A percentile compares a stretch with the other conserved stretches of the same genome.
Evolutionary conservation across 768 basidiomycete species (phyloP).

Genomic region (Chalciporus chontae): DNA sequence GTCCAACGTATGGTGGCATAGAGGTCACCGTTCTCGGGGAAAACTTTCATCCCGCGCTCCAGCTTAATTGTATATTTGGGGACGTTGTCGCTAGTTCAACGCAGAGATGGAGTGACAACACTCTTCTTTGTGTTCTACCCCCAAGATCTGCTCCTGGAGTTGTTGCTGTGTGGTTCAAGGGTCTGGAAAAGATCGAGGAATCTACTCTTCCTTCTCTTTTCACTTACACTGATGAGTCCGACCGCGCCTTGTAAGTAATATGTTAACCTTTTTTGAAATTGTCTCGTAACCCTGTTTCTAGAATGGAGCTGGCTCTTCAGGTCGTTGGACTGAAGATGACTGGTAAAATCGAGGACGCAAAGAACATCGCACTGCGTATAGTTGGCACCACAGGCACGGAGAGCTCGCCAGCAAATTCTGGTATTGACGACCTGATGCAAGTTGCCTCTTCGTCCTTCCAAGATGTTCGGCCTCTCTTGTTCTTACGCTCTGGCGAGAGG

Average conservation of each 20-base stretch:
- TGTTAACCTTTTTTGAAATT: constrained; percentile 1
- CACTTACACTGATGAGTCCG: constrained; percentile 88
- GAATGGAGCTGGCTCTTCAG: constrained; percentile 94
- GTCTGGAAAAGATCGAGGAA: constrained; percentile 60
- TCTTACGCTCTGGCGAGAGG: constrained; percentile 50
- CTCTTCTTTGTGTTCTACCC: constrained; percentile 87
- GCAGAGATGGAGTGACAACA: constrained; percentile 89
- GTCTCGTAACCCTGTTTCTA: constrained; percentile 31
- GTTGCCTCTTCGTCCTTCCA: constrained; percentile 42
- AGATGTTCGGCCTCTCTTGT: constrained; percentile 56
- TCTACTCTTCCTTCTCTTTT: constrained; percentile 60
- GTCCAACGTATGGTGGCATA: constrained; percentile 89
- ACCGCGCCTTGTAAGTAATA: constrained; percentile 73
- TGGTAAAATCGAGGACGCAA: constrained; percentile 89
- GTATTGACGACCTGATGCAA: constrained; percentile 50
- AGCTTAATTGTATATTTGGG: constrained; percentile 82
- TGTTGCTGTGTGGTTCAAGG: constrained; percentile 88
- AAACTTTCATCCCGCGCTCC: constrained; percentile 76
- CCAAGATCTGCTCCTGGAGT: constrained; percentile 78
- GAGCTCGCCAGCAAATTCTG: constrained; percentile 37
- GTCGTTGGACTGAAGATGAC: constrained; percentile 97
- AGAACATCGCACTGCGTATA: constrained; percentile 90
- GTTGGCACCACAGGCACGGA: constrained; percentile 70
- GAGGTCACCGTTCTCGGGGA: constrained; percentile 92
- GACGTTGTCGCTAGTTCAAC: constrained; percentile 78